A percentile compares a stretch with the other conserved stretches of the same genome.
phyloP scores from a whole-genome alignment of 2,329 filamentous ascomycete species.

The Xylariaceae sp. region DNA sequence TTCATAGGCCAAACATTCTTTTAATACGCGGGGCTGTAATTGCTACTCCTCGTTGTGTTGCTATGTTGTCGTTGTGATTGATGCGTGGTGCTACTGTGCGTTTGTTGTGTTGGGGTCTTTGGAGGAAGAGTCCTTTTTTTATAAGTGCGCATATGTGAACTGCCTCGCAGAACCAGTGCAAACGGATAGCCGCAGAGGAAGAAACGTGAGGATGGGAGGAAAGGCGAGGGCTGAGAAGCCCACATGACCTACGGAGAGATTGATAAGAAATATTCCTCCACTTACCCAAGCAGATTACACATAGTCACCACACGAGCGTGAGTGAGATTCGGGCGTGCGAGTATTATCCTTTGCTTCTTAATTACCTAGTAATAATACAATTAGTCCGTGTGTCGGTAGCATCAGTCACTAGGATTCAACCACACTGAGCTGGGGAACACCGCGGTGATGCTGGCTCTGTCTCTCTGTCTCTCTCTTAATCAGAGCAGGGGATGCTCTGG shows the following conservation, averaged over 20 bases:
- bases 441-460: neutral
- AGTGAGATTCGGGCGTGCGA: neutral
- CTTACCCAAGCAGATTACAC: conserved; percentile 15
- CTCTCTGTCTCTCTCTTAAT: neutral
- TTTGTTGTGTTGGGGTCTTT: neutral
- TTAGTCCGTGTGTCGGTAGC: conserved; percentile 7
- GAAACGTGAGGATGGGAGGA: neutral
- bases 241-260: neutral
- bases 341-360: neutral
- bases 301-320: conserved; percentile 14
- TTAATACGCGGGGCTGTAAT: neutral
- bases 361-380: conserved; percentile 1
- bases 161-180: neutral
- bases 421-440: conserved; percentile 1
- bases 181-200: neutral
- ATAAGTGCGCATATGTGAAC: neutral
- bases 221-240: neutral
- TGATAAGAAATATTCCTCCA: conserved; percentile 7
- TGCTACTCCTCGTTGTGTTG: neutral
- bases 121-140: neutral
- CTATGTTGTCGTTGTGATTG: neutral
- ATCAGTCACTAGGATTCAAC: neutral
- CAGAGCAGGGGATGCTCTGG: conserved; percentile 4
- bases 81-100: neutral
- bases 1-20: neutral